Evolutionary conservation across 2,329 filamentous ascomycete genomes (phyloP).

Genomic region (Paecilomyces dactylethromorphus): DNA sequence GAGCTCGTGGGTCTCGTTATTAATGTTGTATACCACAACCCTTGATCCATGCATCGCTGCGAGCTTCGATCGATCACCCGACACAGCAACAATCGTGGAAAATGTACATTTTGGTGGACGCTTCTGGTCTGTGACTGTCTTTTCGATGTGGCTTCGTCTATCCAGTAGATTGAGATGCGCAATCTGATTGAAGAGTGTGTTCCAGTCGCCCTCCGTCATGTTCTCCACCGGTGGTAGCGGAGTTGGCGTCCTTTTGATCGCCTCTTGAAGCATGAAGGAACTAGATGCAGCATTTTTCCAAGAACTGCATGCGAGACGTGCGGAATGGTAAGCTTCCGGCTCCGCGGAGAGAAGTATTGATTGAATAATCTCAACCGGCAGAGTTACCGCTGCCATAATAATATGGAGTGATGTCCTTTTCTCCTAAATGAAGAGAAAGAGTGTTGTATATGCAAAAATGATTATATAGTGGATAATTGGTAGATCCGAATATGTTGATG

Average conservation of each 20-base stretch:
- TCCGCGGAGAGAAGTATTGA: constrained; percentile 12
- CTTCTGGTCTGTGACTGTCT: constrained; percentile 2
- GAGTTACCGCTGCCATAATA: constrained; percentile 3
- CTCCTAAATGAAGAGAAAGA: not conserved
- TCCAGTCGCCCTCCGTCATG: constrained; percentile 11
- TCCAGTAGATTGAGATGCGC: constrained; percentile 10
- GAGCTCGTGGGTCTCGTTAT: not conserved
- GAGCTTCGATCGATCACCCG: constrained; percentile 6
- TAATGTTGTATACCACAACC: constrained; percentile 4
- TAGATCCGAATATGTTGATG: not conserved
- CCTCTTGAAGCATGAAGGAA: constrained; percentile 9
- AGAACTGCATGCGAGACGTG: constrained; percentile 10
- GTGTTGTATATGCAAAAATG: not conserved
- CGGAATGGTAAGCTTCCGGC: constrained; percentile 11
- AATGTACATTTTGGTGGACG: constrained; percentile 7
- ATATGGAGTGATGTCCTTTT: not conserved
- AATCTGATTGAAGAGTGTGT: constrained; percentile 10
- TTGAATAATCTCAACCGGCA: constrained; percentile 14
- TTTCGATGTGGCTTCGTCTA: constrained; percentile 5
- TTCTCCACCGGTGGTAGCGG: constrained; percentile 5
- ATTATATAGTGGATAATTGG: not conserved
- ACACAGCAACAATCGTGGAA: constrained; percentile 5
- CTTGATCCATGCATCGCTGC: constrained; percentile 10
- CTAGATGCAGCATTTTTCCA: constrained; percentile 12
- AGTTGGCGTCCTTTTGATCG: constrained; percentile 8